A percentile compares a stretch with the other conserved stretches of the same genome.
phyloP scores from a whole-genome alignment of 192 early-diverging fungal species.

The Jimgerdemannia lactiflua region DNA sequence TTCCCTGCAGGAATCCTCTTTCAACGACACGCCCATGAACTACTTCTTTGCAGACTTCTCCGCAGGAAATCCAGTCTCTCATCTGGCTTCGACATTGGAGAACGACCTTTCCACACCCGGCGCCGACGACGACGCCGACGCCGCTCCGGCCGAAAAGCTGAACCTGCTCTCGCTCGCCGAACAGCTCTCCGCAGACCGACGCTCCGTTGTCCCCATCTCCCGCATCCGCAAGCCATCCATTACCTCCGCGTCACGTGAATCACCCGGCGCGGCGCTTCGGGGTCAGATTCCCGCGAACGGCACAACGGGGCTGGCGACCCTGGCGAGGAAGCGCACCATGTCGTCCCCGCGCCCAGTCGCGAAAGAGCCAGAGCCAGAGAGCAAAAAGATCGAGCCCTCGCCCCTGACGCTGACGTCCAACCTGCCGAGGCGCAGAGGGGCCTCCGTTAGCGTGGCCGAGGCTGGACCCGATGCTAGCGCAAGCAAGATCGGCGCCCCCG shows the following conservation, averaged over 20 bases:
- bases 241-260: neutral
- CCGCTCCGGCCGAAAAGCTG: neutral
- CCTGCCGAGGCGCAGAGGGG: neutral
- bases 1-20: neutral
- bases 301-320: neutral
- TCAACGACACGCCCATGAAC: neutral
- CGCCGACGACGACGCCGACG: too few species aligned
- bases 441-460: neutral
- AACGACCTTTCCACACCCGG: neutral
- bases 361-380: neutral
- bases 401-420: neutral
- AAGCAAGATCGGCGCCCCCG: neutral
- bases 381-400: neutral
- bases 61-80: neutral
- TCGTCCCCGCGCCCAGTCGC: too few species aligned
- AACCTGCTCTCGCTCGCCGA: neutral
- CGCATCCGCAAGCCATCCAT: neutral
- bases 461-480: neutral
- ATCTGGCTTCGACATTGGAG: neutral
- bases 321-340: neutral
- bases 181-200: neutral
- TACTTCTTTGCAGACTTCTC: neutral
- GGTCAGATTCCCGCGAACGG: too few species aligned
- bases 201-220: neutral
- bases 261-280: too few species aligned